Conservation (phyloP, 768 basidiomycete species). For the Cyclocybe cylindracea region DNA sequence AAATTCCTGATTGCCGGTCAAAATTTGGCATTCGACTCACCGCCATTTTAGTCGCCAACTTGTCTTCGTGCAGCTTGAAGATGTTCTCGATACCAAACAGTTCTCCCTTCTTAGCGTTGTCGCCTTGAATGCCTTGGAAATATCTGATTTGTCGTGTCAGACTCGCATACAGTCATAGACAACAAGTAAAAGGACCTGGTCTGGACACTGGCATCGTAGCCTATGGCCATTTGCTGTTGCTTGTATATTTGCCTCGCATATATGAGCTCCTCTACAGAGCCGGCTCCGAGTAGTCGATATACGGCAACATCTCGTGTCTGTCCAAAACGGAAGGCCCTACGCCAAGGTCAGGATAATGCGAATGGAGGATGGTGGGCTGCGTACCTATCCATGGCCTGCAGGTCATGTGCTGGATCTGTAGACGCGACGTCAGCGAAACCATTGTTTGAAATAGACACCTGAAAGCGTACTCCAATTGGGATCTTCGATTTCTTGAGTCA, state of each 20-base stretch:
- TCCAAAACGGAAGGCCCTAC: slow-evolving; percentile 78
- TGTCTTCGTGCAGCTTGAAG: slow-evolving; percentile 73
- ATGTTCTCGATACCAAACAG: slow-evolving; percentile 87
- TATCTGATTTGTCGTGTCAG: slow-evolving; percentile 47
- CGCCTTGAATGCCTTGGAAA: slow-evolving; percentile 83
- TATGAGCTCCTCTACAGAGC: slow-evolving; percentile 85
- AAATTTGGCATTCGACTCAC: slow-evolving; percentile 38
- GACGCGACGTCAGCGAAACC: slow-evolving; percentile 1
- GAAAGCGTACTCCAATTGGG: slow-evolving; percentile 88
- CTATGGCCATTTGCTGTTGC: slow-evolving; percentile 92
- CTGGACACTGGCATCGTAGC: slow-evolving; percentile 81
- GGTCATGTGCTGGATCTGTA: slow-evolving; percentile 90
- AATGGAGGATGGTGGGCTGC: background rate
- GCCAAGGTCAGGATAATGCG: background rate
- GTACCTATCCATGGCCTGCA: slow-evolving; percentile 85
- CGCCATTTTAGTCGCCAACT: slow-evolving; percentile 70
- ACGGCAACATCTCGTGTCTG: slow-evolving; percentile 86
- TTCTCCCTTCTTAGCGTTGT: slow-evolving; percentile 73
- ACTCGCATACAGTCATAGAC: background rate
- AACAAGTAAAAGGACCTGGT: slow-evolving; percentile 50
- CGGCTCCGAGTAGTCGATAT: slow-evolving; percentile 81
- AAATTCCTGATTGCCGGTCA: background rate
- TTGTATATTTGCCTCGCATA: slow-evolving; percentile 92
- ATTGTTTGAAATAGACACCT: background rate
- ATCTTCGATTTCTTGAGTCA: slow-evolving; percentile 44